phyloP scores from a whole-genome alignment of 345 rosid genomes.

The Carallia brachiata region DNA sequence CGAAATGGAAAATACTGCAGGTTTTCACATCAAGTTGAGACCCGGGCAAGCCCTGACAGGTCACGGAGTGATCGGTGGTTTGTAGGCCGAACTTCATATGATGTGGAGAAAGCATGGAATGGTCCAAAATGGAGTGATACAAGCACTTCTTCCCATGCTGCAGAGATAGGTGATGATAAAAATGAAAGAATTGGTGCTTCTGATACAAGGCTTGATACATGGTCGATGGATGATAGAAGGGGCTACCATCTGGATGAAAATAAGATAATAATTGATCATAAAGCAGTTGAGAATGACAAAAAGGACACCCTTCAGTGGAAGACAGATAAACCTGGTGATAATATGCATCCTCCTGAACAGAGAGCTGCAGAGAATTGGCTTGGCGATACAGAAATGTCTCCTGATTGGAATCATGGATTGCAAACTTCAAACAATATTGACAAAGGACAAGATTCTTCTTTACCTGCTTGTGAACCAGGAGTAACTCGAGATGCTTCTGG shows the following conservation, averaged over 20 bases:
- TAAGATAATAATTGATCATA: constrained; percentile 13
- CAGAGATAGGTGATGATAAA: constrained; percentile 32
- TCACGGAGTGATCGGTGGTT: constrained; percentile 39
- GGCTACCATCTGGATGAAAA: constrained; percentile 27
- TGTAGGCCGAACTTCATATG: constrained; percentile 33
- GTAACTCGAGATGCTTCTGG: constrained; percentile 23
- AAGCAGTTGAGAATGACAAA: constrained; percentile 24
- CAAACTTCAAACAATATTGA: constrained; percentile 33
- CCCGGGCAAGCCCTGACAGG: constrained; percentile 52
- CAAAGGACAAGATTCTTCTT: constrained; percentile 38
- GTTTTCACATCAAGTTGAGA: constrained; percentile 61
- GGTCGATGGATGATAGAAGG: constrained; percentile 41
- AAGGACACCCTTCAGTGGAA: constrained; percentile 29
- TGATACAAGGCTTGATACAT: constrained; percentile 28
- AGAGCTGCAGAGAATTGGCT: constrained; percentile 49
- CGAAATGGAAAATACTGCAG: constrained; percentile 77
- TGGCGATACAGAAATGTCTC: constrained; percentile 77
- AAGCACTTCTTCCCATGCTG: constrained; percentile 24
- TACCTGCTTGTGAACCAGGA: constrained; percentile 27
- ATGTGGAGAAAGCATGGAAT: constrained; percentile 38
- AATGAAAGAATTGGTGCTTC: constrained; percentile 29
- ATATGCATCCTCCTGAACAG: constrained; percentile 30
- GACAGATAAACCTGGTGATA: constrained; percentile 28
- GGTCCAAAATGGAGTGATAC: constrained; percentile 39
- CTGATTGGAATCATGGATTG: constrained; percentile 68